Evolutionary conservation across 2,329 filamentous ascomycete species (phyloP).

Genomic region (Erysiphe pulchra): DNA sequence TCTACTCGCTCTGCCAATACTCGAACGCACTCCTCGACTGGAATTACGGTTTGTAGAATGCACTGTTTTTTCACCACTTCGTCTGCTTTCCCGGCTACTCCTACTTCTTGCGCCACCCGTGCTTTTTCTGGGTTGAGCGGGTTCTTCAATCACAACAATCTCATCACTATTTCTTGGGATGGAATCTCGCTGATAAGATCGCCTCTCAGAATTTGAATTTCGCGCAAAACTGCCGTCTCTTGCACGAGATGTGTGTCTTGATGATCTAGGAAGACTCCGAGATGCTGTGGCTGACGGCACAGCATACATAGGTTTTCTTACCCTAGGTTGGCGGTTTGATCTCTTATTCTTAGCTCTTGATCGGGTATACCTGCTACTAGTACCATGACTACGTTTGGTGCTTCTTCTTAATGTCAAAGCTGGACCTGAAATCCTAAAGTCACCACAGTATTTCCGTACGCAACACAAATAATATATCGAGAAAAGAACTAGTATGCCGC

Average conservation of each 20-base stretch:
- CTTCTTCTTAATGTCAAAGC: background rate
- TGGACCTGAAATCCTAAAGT: background rate
- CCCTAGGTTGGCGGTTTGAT: background rate
- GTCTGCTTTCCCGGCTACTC: background rate
- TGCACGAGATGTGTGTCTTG: background rate
- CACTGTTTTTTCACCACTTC: background rate
- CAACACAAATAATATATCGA: constrained; percentile 21
- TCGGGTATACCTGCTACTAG: background rate
- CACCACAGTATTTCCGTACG: background rate
- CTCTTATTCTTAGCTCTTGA: background rate
- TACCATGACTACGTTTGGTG: background rate
- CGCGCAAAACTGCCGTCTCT: background rate
- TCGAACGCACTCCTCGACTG: background rate
- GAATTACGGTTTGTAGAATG: background rate
- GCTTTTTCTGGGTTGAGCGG: constrained; percentile 9
- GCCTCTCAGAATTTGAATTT: background rate
- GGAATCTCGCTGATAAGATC: background rate
- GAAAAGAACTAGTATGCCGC: constrained; percentile 24
- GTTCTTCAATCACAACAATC: constrained; percentile 14
- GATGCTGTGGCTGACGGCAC: background rate
- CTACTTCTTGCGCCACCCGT: background rate
- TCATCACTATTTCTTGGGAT: constrained; percentile 9
- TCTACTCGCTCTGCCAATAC: background rate
- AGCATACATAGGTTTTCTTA: background rate
- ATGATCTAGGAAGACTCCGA: background rate